Evolutionary conservation across 1,284 basidiomycete genomes (phyloP).

Genomic region (Gomphus sp.): DNA sequence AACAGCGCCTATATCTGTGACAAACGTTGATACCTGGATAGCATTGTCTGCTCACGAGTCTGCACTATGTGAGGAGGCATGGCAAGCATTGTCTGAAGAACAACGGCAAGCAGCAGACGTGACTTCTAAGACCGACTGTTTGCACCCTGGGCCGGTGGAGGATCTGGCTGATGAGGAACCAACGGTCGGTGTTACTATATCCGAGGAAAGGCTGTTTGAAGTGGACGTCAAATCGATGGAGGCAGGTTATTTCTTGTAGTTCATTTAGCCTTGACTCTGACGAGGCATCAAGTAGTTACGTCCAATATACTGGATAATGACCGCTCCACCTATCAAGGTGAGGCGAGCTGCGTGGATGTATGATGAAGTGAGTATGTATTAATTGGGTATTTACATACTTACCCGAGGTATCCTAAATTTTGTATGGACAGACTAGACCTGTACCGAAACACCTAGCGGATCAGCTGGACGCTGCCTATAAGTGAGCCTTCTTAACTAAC

Average conservation of each 20-base stretch:
- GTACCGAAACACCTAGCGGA: slow-evolving; percentile 33
- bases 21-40: slow-evolving; percentile 15
- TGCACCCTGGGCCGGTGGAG: slow-evolving; percentile 4
- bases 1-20: slow-evolving; percentile 13
- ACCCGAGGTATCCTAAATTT: background rate
- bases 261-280: background rate
- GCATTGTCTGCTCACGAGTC: slow-evolving; percentile 18
- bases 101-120: slow-evolving; percentile 4
- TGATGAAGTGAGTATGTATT: slow-evolving; percentile 26
- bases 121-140: background rate
- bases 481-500: slow-evolving; percentile 16
- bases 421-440: slow-evolving; percentile 16
- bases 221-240: slow-evolving; percentile 22
- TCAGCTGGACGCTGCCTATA: slow-evolving; percentile 36
- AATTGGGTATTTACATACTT: slow-evolving; percentile 15
- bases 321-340: slow-evolving; percentile 33
- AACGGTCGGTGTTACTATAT: slow-evolving; percentile 18
- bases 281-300: slow-evolving; percentile 24
- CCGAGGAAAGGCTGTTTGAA: slow-evolving; percentile 21
- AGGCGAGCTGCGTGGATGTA: slow-evolving; percentile 40
- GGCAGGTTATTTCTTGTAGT: slow-evolving; percentile 12
- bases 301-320: slow-evolving; percentile 42
- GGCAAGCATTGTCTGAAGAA: slow-evolving; percentile 14
- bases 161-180: slow-evolving; percentile 13
- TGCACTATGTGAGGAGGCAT: slow-evolving; percentile 18